phyloP scores from a whole-genome alignment of 345 rosid species.

The Camelina laxa region DNA sequence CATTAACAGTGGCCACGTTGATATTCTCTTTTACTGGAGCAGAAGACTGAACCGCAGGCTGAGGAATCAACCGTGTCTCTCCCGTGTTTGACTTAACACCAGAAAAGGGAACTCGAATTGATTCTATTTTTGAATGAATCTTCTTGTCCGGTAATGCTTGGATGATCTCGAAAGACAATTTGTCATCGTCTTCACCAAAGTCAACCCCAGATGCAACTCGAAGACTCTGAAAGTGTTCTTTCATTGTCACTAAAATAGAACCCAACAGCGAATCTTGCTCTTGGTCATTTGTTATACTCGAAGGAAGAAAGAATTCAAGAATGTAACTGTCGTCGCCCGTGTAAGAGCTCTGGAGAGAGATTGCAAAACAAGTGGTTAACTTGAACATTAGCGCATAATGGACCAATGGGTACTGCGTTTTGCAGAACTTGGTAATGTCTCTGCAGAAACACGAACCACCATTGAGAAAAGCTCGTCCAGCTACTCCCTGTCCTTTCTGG shows the following conservation, averaged over 20 bases:
- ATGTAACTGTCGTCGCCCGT: slow-evolving; percentile 88
- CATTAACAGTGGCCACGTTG: slow-evolving; percentile 35
- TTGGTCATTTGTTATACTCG: slow-evolving; percentile 46
- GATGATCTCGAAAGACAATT: slow-evolving; percentile 65
- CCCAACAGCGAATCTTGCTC: slow-evolving; percentile 66
- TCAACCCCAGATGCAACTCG: slow-evolving; percentile 78
- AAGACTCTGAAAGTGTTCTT: slow-evolving; percentile 78
- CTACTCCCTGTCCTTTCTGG: slow-evolving; percentile 95
- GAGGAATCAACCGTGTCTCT: slow-evolving; percentile 27
- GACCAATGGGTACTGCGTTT: slow-evolving; percentile 83
- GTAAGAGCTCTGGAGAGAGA: slow-evolving; percentile 74
- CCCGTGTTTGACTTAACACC: slow-evolving; percentile 35
- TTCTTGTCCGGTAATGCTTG: slow-evolving; percentile 56
- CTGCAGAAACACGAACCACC: slow-evolving; percentile 78
- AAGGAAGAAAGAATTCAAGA: slow-evolving; percentile 85
- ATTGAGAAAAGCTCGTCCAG: slow-evolving; percentile 83
- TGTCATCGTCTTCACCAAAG: slow-evolving; percentile 58
- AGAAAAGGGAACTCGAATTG: slow-evolving; percentile 53
- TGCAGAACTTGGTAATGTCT: slow-evolving; percentile 74
- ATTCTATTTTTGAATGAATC: slow-evolving; percentile 55
- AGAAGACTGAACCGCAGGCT: slow-evolving; percentile 32
- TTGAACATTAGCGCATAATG: slow-evolving; percentile 92
- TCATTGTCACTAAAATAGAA: slow-evolving; percentile 75
- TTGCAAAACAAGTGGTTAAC: slow-evolving; percentile 74
- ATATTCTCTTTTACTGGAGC: slow-evolving; percentile 32